These are phyloP conservation scores for Claviceps purpurea DNA, from an alignment of 2,329 filamentous ascomycete genomes.

Conservation along the genomic window DNA sequence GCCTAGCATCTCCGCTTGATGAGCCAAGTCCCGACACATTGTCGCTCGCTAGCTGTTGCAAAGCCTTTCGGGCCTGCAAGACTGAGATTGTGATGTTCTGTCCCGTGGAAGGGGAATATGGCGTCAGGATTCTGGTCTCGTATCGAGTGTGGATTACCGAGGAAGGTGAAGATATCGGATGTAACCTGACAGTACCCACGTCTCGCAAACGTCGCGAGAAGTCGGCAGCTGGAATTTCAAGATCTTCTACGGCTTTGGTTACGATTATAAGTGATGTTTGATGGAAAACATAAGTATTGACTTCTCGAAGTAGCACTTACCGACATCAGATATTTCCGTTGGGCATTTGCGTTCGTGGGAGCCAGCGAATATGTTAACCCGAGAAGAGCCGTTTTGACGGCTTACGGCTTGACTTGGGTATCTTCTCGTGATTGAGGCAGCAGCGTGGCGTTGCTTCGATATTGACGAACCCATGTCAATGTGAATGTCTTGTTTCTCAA, in stretches of 20 bases:
- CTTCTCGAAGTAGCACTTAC: background rate
- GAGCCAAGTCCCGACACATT: background rate
- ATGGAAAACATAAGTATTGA: background rate
- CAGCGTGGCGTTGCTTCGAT: background rate
- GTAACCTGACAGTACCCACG: background rate
- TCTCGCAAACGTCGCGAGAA: slow-evolving; percentile 1
- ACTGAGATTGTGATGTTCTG: background rate
- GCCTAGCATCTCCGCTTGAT: background rate
- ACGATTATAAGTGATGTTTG: background rate
- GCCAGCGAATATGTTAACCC: background rate
- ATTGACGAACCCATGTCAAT: slow-evolving; percentile 1
- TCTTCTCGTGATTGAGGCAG: background rate
- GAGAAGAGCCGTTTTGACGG: background rate
- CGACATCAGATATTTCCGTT: background rate
- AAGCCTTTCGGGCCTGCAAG: background rate
- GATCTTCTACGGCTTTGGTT: background rate
- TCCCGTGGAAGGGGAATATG: background rate
- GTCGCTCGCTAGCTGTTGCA: background rate
- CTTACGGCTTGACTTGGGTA: background rate
- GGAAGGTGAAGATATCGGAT: background rate
- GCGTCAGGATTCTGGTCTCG: background rate
- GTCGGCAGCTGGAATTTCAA: background rate
- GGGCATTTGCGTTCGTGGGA: background rate
- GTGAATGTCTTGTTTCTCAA: no score
- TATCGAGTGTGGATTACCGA: background rate